These are phyloP conservation scores for Dryas alaskensis DNA, from an alignment of 306 rosid species.

Conservation along the genomic window DNA sequence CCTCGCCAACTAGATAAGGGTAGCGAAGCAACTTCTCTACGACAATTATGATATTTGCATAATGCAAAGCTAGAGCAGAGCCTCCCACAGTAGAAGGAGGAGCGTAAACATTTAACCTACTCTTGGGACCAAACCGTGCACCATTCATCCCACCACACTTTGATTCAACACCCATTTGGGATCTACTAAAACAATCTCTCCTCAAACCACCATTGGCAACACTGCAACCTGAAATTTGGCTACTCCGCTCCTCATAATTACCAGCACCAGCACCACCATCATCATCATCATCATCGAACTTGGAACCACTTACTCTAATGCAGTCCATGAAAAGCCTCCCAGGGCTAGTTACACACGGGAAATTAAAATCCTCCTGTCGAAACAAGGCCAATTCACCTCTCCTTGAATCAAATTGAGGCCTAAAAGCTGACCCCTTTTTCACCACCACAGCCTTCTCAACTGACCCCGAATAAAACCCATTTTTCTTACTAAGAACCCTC, in stretches of 20 bases:
- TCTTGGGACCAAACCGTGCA: conserved; percentile 55
- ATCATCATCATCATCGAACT: conserved; percentile 44
- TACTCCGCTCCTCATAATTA: conserved; percentile 40
- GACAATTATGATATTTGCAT: conserved; percentile 84
- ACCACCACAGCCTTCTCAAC: conserved; percentile 37
- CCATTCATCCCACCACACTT: conserved; percentile 33
- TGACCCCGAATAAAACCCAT: conserved; percentile 30
- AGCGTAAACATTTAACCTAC: conserved; percentile 56
- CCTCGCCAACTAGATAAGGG: conserved; percentile 89
- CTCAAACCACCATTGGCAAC: conserved; percentile 36
- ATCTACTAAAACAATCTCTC: conserved; percentile 41
- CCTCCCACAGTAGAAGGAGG: conserved; percentile 89
- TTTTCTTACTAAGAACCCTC: conserved; percentile 39
- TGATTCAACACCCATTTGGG: conserved; percentile 39
- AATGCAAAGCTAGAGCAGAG: conserved; percentile 84
- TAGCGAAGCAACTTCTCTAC: conserved; percentile 83
- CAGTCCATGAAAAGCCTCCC: conserved; percentile 95
- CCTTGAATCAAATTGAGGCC: conserved; percentile 43
- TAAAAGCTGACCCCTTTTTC: conserved; percentile 38
- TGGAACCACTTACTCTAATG: conserved; percentile 74
- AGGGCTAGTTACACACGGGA: conserved; percentile 83
- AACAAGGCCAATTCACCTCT: conserved; percentile 57
- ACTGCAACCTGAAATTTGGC: conserved; percentile 40
- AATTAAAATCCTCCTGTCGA: conserved; percentile 62
- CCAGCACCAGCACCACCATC: conserved; percentile 33